A percentile compares a stretch with the other conserved stretches of the same genome.
Evolutionary conservation across 1,284 basidiomycete species (phyloP).

Genomic region (Marasmius oreades): DNA sequence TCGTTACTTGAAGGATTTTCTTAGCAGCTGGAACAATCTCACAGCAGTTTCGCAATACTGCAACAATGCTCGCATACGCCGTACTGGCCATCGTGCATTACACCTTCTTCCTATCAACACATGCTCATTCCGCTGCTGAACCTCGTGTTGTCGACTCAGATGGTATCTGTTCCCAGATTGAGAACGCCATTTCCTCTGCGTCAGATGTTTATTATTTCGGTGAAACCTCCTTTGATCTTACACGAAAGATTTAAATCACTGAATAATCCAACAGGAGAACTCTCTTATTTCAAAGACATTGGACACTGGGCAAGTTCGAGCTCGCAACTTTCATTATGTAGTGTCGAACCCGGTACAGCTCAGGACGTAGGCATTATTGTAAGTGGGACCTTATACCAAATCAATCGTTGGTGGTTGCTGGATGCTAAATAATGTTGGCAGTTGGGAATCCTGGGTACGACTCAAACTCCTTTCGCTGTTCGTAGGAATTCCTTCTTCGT

Average conservation of each 20-base stretch:
- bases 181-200: constrained; percentile 24
- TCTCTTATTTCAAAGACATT: constrained; percentile 35
- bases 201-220: constrained; percentile 32
- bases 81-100: not conserved
- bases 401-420: not conserved
- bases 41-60: too few relatives aligned
- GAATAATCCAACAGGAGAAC: constrained; percentile 9
- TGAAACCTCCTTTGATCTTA: too few relatives aligned
- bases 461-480: constrained; percentile 40
- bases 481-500: constrained; percentile 8
- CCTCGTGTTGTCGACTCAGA: not conserved
- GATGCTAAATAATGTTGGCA: constrained; percentile 12
- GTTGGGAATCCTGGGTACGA: constrained; percentile 44
- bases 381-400: constrained; percentile 18
- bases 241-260: not conserved
- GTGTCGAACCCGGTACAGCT: constrained; percentile 48
- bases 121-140: not conserved
- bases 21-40: too few relatives aligned
- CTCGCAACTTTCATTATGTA: constrained; percentile 38
- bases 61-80: not conserved
- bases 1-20: too few relatives aligned
- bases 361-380: constrained; percentile 45
- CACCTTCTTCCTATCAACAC: not conserved
- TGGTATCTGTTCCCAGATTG: constrained; percentile 25
- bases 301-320: constrained; percentile 46